Conservation (phyloP, 1,139 yeast genomes). For the Spathaspora sp. region DNA sequence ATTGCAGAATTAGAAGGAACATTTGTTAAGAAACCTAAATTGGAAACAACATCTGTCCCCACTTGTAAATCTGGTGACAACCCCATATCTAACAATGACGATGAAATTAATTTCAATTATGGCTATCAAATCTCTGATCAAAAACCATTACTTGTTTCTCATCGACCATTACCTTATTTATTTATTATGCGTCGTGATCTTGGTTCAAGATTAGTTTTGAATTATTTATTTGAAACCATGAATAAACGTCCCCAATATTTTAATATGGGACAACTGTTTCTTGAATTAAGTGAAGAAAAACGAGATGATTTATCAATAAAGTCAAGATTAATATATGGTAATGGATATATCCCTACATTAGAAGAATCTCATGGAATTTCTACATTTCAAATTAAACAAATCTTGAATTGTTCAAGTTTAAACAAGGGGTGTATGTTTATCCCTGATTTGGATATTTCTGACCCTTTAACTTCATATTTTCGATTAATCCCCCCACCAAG, state of each 20-base stretch:
- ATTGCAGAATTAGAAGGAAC: constrained; percentile 7
- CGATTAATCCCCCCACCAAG: constrained; percentile 12
- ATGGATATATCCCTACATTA: constrained; percentile 9
- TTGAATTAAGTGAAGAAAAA: constrained; percentile 3
- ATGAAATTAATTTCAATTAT: constrained; percentile 14
- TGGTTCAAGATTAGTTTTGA: constrained; percentile 17
- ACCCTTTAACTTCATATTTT: constrained; percentile 12
- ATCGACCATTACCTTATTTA: constrained; percentile 15
- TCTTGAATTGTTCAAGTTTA: constrained; percentile 4
- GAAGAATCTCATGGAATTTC: constrained; percentile 5
- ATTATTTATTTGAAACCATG: constrained; percentile 5
- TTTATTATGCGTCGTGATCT: constrained; percentile 19
- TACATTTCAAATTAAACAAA: constrained; percentile 3
- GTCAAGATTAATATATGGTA: constrained; percentile 7
- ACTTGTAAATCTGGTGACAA: constrained; percentile 10
- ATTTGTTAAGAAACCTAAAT: background rate
- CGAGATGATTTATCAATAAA: constrained; percentile 5
- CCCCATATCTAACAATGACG: constrained; percentile 9
- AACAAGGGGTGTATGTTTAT: constrained; percentile 6
- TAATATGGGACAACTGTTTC: constrained; percentile 7
- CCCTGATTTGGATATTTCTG: constrained; percentile 6
- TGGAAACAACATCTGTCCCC: constrained; percentile 1
- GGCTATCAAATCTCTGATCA: constrained; percentile 9
- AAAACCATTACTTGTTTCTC: constrained; percentile 8
- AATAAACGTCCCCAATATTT: constrained; percentile 2